Percentiles rank a stretch among this genome's conserved stretches.
These are phyloP conservation scores for Clonostachys sp. DNA, from an alignment of 2,329 filamentous ascomycete genomes.

Conservation along the genomic window DNA sequence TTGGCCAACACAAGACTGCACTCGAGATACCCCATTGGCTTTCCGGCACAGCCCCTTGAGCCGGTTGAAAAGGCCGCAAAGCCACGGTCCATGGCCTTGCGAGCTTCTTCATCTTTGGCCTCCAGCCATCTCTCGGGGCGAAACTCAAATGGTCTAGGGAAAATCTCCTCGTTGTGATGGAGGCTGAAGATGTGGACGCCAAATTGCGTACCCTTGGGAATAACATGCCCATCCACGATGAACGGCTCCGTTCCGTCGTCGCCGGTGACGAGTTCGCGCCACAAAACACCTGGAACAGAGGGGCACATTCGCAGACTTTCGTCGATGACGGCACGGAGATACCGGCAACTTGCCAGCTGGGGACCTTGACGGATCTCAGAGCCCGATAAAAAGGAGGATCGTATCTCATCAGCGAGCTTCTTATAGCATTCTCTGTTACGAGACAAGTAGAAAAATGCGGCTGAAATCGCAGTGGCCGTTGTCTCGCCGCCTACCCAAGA, in stretches of 20 bases:
- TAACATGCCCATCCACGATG: conserved; percentile 6
- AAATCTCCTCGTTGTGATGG: conserved; percentile 7
- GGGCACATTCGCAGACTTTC: conserved; percentile 12
- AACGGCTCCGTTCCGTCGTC: conserved; percentile 1
- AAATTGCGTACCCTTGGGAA: conserved; percentile 8
- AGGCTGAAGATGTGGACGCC: conserved; percentile 10
- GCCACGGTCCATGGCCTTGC: conserved; percentile 16
- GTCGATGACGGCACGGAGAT: conserved; percentile 33
- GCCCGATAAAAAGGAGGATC: conserved; percentile 24
- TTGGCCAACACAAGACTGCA: conserved; percentile 1
- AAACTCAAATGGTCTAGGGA: conserved; percentile 2
- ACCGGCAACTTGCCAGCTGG: conserved; percentile 22
- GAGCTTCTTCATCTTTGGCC: conserved; percentile 13
- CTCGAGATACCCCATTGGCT: conserved; percentile 5
- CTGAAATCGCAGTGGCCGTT: neutral
- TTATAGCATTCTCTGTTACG: conserved; percentile 1
- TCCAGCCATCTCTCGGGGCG: conserved; percentile 14
- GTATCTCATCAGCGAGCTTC: conserved; percentile 26
- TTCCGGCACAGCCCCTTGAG: conserved; percentile 2
- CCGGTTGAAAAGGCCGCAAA: conserved; percentile 3
- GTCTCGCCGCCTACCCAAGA: no score
- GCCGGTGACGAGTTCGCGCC: conserved; percentile 5
- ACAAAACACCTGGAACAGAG: conserved; percentile 3
- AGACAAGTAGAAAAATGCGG: conserved; percentile 5
- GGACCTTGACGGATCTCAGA: conserved; percentile 9